A percentile compares a stretch with the other conserved stretches of the same genome.
Evolutionary conservation across 306 rosid genomes (phyloP).

Genomic region (Castanea mollissima): DNA sequence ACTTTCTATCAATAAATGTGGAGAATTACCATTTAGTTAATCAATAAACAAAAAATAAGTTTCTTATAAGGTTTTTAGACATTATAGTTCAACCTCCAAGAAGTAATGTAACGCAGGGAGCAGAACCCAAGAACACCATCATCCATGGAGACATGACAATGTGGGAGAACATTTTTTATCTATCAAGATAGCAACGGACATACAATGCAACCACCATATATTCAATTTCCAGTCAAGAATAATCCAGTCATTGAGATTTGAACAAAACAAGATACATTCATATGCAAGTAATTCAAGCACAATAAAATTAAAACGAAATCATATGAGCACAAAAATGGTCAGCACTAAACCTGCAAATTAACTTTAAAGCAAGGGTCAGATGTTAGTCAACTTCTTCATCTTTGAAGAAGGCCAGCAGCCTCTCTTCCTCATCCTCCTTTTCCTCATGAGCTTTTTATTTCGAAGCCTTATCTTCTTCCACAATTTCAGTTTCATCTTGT

Average conservation of each 20-base stretch:
- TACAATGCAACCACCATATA: background rate
- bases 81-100: too few relatives aligned
- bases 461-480: conserved; percentile 3
- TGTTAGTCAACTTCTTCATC: background rate
- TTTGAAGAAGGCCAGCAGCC: background rate
- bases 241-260: too few relatives aligned
- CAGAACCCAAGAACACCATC: background rate
- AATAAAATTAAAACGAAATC: background rate
- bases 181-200: background rate
- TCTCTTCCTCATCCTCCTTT: conserved; percentile 1
- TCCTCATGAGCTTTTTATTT: background rate
- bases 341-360: background rate
- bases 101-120: background rate
- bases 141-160: too few relatives aligned
- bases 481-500: background rate
- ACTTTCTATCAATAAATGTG: background rate
- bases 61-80: too few relatives aligned
- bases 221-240: too few relatives aligned
- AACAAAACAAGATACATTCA: background rate
- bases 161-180: background rate
- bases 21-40: background rate
- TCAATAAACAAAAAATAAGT: too few relatives aligned
- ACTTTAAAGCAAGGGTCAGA: background rate
- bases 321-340: background rate
- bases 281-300: background rate